phyloP scores from a whole-genome alignment of 2,329 filamentous ascomycete species.

The Pestalotiopsis fici region DNA sequence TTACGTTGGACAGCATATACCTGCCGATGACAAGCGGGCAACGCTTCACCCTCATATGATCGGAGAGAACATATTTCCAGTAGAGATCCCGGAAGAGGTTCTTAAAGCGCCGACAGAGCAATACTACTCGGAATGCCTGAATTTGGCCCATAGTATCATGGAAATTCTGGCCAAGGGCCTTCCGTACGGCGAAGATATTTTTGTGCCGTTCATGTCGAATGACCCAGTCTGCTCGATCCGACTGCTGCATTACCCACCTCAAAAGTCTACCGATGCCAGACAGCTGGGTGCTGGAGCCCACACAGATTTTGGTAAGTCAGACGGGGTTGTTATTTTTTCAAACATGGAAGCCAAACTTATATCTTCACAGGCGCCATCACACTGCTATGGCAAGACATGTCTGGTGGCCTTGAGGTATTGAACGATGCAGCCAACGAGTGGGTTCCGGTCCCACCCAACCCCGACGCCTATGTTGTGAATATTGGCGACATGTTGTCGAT shows the following conservation, averaged over 20 bases:
- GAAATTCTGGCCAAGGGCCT: conserved; percentile 22
- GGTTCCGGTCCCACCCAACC: conserved; percentile 18
- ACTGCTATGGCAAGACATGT: conserved; percentile 21
- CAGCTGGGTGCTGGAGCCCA: conserved; percentile 24
- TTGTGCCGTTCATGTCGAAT: conserved; percentile 20
- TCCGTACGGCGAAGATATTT: conserved; percentile 20
- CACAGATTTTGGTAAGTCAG: conserved; percentile 21
- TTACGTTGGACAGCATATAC: conserved; percentile 22
- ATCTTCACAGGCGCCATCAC: conserved; percentile 23
- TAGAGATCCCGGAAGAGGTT: conserved; percentile 12
- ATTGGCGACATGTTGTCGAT: conserved; percentile 24
- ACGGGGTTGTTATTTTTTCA: not conserved
- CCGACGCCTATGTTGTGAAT: conserved; percentile 22
- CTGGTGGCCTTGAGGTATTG: conserved; percentile 21
- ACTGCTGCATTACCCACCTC: conserved; percentile 22
- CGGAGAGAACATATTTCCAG: conserved; percentile 22
- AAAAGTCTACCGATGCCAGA: conserved; percentile 15
- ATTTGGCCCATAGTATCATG: conserved; percentile 18
- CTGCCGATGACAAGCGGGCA: conserved; percentile 15
- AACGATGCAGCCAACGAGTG: conserved; percentile 14
- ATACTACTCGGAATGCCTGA: conserved; percentile 19
- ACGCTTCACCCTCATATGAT: conserved; percentile 19
- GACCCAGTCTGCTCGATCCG: conserved; percentile 22
- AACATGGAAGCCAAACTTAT: not conserved
- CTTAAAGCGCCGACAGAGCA: conserved; percentile 19